These are phyloP conservation scores for Magnaporthiopsis rhizophila DNA, from an alignment of 2,329 filamentous ascomycete genomes.

Conservation along the genomic window DNA sequence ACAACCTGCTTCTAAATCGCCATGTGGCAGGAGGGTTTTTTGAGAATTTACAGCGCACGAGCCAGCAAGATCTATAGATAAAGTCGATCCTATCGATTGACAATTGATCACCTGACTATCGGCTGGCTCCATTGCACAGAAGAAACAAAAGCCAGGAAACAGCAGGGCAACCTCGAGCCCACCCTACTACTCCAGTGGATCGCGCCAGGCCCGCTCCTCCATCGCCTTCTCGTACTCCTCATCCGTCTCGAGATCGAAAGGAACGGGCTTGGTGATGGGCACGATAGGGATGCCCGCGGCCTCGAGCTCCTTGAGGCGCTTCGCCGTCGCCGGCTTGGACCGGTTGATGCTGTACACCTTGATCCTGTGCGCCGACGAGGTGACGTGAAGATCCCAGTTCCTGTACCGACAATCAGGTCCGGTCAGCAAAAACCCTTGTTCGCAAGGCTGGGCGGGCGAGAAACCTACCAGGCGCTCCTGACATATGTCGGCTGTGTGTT, in stretches of 20 bases:
- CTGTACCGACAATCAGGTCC: slow-evolving; percentile 12
- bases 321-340: slow-evolving; percentile 36
- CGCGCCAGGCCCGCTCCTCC: slow-evolving; percentile 28
- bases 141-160: no score
- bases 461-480: slow-evolving; percentile 38
- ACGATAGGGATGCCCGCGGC: slow-evolving; percentile 35
- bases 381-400: slow-evolving; percentile 62
- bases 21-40: no score
- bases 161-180: no score
- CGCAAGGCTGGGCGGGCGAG: no score
- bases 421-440: background rate
- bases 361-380: slow-evolving; percentile 52
- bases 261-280: slow-evolving; percentile 45
- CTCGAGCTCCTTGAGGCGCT: slow-evolving; percentile 43
- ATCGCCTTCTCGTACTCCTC: slow-evolving; percentile 39
- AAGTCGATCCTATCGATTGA: no score
- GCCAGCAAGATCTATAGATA: no score
- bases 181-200: slow-evolving; percentile 33
- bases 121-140: no score
- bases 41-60: no score
- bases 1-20: no score
- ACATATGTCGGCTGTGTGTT: slow-evolving; percentile 53
- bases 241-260: slow-evolving; percentile 38
- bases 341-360: slow-evolving; percentile 56
- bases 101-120: no score